Evolutionary conservation across 345 rosid genomes (phyloP).

Genomic region (Populus tremula): DNA sequence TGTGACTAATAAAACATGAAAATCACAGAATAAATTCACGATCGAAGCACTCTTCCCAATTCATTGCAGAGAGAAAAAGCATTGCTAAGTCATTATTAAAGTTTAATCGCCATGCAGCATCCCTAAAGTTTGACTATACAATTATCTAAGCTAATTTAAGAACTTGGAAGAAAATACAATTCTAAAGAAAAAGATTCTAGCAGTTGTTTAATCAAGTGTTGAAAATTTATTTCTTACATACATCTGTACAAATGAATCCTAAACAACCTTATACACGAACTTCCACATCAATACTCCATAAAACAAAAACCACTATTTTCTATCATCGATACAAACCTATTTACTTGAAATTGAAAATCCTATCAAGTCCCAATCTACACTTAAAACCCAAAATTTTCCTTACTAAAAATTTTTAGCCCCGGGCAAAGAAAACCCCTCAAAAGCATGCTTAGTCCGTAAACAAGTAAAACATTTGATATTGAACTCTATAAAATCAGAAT

Average conservation of each 20-base stretch:
- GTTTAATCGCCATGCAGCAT: background rate
- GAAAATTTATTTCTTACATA: background rate
- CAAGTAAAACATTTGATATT: background rate
- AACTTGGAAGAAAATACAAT: background rate
- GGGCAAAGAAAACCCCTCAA: background rate
- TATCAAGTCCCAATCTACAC: background rate
- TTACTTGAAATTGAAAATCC: background rate
- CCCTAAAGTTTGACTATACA: background rate
- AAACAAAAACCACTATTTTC: background rate
- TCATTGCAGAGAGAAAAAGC: background rate
- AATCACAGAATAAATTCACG: background rate
- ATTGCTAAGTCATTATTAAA: background rate
- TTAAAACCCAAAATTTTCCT: background rate
- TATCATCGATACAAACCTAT: background rate
- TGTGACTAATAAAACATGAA: background rate
- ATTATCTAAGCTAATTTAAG: background rate
- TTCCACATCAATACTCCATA: background rate
- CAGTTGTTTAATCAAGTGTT: background rate
- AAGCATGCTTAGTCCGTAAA: background rate
- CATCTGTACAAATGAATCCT: background rate
- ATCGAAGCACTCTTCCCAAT: background rate
- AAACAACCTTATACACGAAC: background rate
- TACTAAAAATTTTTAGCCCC: background rate
- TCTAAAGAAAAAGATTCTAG: background rate
- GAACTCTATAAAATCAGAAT: background rate